A percentile compares a stretch with the other conserved stretches of the same genome.
These are phyloP conservation scores for Kodamaea sp. DNA, from an alignment of 1,139 yeast species.

Conservation along the genomic window DNA sequence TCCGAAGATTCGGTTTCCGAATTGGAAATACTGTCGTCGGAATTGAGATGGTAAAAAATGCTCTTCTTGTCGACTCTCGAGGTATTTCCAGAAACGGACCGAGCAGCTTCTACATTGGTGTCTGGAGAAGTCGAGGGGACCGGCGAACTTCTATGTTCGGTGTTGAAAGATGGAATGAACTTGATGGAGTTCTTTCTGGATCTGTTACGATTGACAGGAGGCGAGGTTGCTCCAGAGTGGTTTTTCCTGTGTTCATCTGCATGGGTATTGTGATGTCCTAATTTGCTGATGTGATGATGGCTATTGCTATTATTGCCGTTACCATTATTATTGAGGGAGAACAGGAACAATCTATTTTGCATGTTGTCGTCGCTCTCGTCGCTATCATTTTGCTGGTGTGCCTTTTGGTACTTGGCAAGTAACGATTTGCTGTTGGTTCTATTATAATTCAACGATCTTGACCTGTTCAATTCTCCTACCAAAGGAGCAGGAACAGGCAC, in stretches of 20 bases:
- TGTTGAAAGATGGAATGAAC: slow-evolving; percentile 29
- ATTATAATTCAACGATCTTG: slow-evolving; percentile 33
- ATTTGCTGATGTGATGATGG: slow-evolving; percentile 1
- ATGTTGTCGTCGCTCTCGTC: slow-evolving; percentile 17
- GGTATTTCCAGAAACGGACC: too few relatives aligned
- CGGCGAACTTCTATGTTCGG: slow-evolving; percentile 6
- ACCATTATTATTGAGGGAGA: slow-evolving; percentile 20
- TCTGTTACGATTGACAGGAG: slow-evolving; percentile 16
- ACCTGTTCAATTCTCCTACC: slow-evolving; percentile 21
- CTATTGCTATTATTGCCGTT: slow-evolving; percentile 6
- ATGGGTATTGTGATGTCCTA: not conserved
- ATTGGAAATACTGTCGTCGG: slow-evolving; percentile 21
- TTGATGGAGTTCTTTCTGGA: slow-evolving; percentile 32
- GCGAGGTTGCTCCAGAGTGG: slow-evolving; percentile 5
- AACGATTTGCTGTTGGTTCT: slow-evolving; percentile 24
- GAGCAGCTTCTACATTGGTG: not conserved
- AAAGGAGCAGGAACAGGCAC: slow-evolving; percentile 17
- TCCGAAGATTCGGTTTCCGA: slow-evolving; percentile 14
- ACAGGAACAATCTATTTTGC: slow-evolving; percentile 23
- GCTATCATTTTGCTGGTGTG: slow-evolving; percentile 17
- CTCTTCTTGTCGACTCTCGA: slow-evolving; percentile 24
- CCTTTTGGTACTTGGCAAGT: slow-evolving; percentile 29
- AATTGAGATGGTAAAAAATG: slow-evolving; percentile 38
- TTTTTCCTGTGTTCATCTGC: slow-evolving; percentile 1
- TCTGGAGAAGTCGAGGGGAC: slow-evolving; percentile 6